phyloP scores from a whole-genome alignment of 2,329 filamentous ascomycete species.

The Venturia effusa region DNA sequence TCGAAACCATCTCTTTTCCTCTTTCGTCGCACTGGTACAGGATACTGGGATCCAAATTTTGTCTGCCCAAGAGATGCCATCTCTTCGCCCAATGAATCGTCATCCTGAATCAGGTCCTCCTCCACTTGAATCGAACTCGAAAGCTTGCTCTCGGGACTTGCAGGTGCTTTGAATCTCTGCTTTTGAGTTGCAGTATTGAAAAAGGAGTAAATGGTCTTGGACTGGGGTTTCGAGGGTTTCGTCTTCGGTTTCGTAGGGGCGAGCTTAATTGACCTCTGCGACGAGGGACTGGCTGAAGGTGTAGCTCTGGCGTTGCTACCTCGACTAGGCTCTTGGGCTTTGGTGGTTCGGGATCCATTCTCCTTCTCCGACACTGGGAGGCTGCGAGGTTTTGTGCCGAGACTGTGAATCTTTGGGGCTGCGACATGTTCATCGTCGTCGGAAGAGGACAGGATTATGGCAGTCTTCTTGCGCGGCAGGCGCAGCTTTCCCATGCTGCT shows the following conservation, averaged over 20 bases:
- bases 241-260: background rate
- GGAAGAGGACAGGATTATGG: slow-evolving; percentile 23
- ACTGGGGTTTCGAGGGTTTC: background rate
- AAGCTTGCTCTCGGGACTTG: slow-evolving; percentile 28
- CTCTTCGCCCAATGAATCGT: slow-evolving; percentile 21
- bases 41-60: slow-evolving; percentile 6
- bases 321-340: background rate
- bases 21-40: slow-evolving; percentile 6
- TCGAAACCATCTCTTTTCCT: slow-evolving; percentile 6
- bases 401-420: background rate
- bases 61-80: slow-evolving; percentile 2
- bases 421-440: slow-evolving; percentile 20
- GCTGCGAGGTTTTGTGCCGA: background rate
- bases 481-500: slow-evolving; percentile 29
- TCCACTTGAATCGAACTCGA: slow-evolving; percentile 18
- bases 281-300: background rate
- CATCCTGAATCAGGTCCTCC: slow-evolving; percentile 28
- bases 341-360: background rate
- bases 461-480: slow-evolving; percentile 18
- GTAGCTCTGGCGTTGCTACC: background rate
- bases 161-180: slow-evolving; percentile 27
- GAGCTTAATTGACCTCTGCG: background rate
- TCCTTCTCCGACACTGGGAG: background rate
- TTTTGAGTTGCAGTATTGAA: slow-evolving; percentile 34
- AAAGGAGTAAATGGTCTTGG: slow-evolving; percentile 26